Evolutionary conservation across 2,329 filamentous ascomycete genomes (phyloP), one percentile per base, ranked within the genome.

Genomic region (Nothopassalora personata): DNA sequence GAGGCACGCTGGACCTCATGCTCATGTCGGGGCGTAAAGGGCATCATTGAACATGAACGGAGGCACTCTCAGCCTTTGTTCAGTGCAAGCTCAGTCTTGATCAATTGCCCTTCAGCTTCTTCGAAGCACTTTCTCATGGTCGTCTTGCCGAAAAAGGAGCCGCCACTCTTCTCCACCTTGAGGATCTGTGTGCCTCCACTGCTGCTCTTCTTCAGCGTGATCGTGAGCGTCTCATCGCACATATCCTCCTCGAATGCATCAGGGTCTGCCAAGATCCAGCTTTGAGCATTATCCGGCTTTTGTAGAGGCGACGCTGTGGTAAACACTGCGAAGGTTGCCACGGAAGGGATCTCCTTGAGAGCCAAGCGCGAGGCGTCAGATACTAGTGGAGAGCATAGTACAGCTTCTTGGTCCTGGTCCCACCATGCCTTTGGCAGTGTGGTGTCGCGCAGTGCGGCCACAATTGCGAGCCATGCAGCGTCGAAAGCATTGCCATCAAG

Each of bases 401-500:
- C 82, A 66, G 83, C 82, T 72, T 95, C 90, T 33, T 83, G 81
- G 71, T 97, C 93, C 1, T 83, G 77, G 72, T 97, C 91, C 86
- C 90, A 99, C 73, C 84, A 85, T 13, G 92, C 91, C 53, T 79
- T 79, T 0, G 94, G 94, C 10, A 99, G 77, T 59, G 81, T 84
- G 4, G 90, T 93, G 73, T 94, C 85, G 55, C 80, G 81, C 60
- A 99, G 77, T 6, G 94, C 93, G 8, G 92, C 90, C 23, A 96
- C 74, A 0, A 95, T 81, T 11, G 91, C 86, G 0, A 88, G 83
- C 92, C 93, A 97, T 0, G 91, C 90, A 0, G 90, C 89, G 70
- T 99, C 93, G 65, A 97, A 92, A 1, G 91, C 85, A 69, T 94
- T 96, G 5, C 93, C 93, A 64, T 96, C 92, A 53, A 96, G 85